Evolutionary conservation across 257 asterid genomes (phyloP), one percentile per base, ranked within the genome.

Genomic region (Przewalskia tangutica): DNA sequence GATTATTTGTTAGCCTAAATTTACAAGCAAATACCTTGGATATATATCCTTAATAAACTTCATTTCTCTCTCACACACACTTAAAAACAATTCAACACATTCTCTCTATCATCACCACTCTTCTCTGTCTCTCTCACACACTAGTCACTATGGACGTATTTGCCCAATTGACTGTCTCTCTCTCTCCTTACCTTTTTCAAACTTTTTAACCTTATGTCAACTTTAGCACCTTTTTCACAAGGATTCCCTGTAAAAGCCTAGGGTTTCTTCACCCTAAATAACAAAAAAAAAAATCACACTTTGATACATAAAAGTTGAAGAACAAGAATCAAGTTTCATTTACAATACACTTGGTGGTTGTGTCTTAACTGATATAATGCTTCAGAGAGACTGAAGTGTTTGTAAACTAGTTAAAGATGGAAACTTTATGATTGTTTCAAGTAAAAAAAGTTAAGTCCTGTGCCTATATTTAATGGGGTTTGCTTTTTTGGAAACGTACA

Each of bases 161-260:
- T n/a, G n/a, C n/a, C n/a, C n/a, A n/a, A n/a, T n/a, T n/a, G n/a
- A n/a, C n/a, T n/a, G n/a, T n/a, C n/a, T n/a, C n/a, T n/a, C 18
- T 53, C 58, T 54, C 20, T 55, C 62, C 77, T 86, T 84, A 86
- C 84, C 85, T 85, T 88, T 85, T 81, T 86, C 75, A 44, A 81
- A 75, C 86, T 62, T 88, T 88, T 82, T 68, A 77, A 68, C 84
- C 83, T 60, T 80, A 20, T 82, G 67, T 77, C 13, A 7, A 8
- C 8, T 46, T 20, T 65, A 71, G 16, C 27, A 83, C 76, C 85
- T 85, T 87, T 81, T 54, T 88, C 91, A 90, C 97, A 80, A 88
- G 93, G 91, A 89, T 90, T 86, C 87, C 86, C 91, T 89, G 90
- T 85, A 84, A 88, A 86, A 77, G 66, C 85, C 84, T 83, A 27